Base-by-base conservation (phyloP, 2,329 filamentous ascomycete species). In the Aureobasidium vineae region DNA sequence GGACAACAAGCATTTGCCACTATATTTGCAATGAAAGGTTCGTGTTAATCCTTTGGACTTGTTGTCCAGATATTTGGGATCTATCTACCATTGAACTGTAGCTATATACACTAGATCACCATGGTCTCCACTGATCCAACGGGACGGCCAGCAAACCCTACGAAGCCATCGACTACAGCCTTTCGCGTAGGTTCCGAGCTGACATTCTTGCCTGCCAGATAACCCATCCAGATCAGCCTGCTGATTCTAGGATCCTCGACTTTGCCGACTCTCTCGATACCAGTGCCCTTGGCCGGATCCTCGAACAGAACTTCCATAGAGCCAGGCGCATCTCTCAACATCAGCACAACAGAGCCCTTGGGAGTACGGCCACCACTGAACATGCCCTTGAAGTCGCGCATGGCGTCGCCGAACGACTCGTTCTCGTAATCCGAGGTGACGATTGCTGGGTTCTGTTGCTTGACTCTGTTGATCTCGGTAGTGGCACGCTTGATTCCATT, bases 111-210 rank as follows among this genome's bases (percentile, higher is more conserved):
- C 33, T 66, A 70, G 26, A 49, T 63, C 28, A 97, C 90, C 80
- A 91, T 91, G 41, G 91, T 85, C 59, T 91, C 90, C 1, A 96
- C 89, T 0, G 91, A 96, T 1, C 93, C 94, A 19, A 97, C 86
- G 0, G 95, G 95, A 70, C 94, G 81, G 77, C 92, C 90, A 1
- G 95, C 92, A 78, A 97, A 90, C 71, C 88, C 88, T 83, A 98
- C 88, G 68, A 96, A 85, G 0, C 95, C 95, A 56, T 96, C 87
- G 3, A 96, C 90, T 60, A 99, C 90, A 71, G 85, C 96, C 78
- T 87, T 83, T 71, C 94, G 85, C 19, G 92, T 91, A 2, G 84
- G 82, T 76, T 97, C 92, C 69, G 91, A 96, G 36, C 92, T 92
- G 11, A 97, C 92, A 72, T 88, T 92, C 76, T 86, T 90, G 0